Conservation (phyloP, 1,284 basidiomycete genomes). For the Puccinia sorghi region DNA sequence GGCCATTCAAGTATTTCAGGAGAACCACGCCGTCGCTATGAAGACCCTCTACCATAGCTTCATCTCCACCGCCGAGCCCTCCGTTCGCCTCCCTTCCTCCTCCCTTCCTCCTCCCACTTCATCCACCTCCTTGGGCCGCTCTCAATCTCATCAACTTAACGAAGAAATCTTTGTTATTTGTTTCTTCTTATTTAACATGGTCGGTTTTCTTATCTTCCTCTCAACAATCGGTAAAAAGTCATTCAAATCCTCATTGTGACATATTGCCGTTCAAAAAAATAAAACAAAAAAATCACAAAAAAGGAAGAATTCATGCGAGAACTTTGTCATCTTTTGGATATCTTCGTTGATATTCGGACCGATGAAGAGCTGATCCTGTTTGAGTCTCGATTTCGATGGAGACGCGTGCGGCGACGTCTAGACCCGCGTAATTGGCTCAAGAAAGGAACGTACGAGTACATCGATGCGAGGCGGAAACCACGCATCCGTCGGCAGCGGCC, state of each 20-base stretch:
- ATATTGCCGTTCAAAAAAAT: no score
- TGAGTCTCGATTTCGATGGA: slow-evolving; percentile 24
- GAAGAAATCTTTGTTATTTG: slow-evolving; percentile 45
- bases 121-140: no score
- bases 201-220: background rate
- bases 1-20: slow-evolving; percentile 35
- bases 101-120: background rate
- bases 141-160: slow-evolving; percentile 25
- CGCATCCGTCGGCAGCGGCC: slow-evolving; percentile 19
- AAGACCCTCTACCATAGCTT: slow-evolving; percentile 39
- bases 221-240: background rate
- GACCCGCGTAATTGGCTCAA: slow-evolving; percentile 25
- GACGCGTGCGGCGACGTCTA: slow-evolving; percentile 6
- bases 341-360: slow-evolving; percentile 58
- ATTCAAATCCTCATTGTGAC: background rate
- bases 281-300: background rate
- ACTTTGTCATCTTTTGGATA: slow-evolving; percentile 74
- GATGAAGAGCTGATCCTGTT: slow-evolving; percentile 51
- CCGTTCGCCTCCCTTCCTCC: background rate
- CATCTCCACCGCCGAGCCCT: slow-evolving; percentile 2
- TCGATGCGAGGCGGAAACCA: slow-evolving; percentile 9
- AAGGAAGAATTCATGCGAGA: slow-evolving; percentile 86
- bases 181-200: slow-evolving; percentile 50
- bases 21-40: slow-evolving; percentile 33
- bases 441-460: slow-evolving; percentile 3